These are phyloP conservation scores for Aspergillus funiculosus DNA, from an alignment of 495 filamentous ascomycete genomes.

Conservation along the genomic window DNA sequence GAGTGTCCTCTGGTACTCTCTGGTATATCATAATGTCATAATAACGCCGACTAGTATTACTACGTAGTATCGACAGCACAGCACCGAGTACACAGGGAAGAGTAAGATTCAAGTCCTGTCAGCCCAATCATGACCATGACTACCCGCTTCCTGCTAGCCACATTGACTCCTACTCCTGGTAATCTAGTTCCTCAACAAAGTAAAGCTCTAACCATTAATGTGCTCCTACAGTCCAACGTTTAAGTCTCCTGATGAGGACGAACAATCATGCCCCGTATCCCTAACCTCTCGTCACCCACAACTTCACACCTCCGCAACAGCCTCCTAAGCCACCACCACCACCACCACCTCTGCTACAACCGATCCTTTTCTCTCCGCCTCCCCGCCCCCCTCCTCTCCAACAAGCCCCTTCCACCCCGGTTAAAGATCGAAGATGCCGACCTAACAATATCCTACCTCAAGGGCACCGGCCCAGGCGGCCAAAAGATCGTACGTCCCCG, in stretches of 20 bases:
- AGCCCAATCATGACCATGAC: too few relatives aligned
- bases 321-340: neutral
- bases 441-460: constrained; percentile 77
- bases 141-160: too few relatives aligned
- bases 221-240: too few relatives aligned
- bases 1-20: too few relatives aligned
- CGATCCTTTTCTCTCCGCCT: constrained; percentile 26
- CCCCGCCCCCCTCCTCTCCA: constrained; percentile 16
- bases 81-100: too few relatives aligned
- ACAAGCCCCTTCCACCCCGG: constrained; percentile 66
- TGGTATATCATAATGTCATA: too few relatives aligned
- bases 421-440: constrained; percentile 70
- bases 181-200: too few relatives aligned
- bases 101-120: too few relatives aligned
- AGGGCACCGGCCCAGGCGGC: constrained; percentile 87
- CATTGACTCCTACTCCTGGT: too few relatives aligned
- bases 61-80: too few relatives aligned
- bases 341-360: neutral
- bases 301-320: neutral
- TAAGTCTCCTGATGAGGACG: too few relatives aligned
- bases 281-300: neutral
- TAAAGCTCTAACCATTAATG: neutral
- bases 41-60: too few relatives aligned
- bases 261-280: constrained; percentile 8
- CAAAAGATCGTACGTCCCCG: constrained; percentile 68